These are phyloP conservation scores for Leccinum uliginosum DNA, from an alignment of 768 basidiomycete genomes.

Conservation along the genomic window DNA sequence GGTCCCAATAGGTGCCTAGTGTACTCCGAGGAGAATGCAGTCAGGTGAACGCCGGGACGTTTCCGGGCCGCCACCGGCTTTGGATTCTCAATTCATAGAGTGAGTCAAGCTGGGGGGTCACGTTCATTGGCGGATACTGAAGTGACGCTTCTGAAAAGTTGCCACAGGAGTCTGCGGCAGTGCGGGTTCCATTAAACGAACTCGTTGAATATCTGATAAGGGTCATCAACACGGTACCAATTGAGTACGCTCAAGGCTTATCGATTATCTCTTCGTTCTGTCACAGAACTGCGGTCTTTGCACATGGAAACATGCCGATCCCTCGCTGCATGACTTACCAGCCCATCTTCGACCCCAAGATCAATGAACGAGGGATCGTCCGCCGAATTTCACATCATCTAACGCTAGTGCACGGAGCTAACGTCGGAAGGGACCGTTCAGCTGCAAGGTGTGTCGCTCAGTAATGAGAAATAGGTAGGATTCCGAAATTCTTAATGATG, in stretches of 20 bases:
- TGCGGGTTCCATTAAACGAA: not conserved
- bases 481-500: not conserved
- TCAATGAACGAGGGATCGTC: not conserved
- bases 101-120: not conserved
- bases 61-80: not conserved
- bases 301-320: not conserved
- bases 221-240: not conserved
- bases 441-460: not conserved
- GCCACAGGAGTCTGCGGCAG: not conserved
- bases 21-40: constrained; percentile 5
- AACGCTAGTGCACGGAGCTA: not conserved
- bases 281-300: not conserved
- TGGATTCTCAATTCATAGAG: not conserved
- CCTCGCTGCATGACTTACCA: not conserved
- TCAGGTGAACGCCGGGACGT: not conserved
- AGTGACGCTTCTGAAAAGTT: not conserved
- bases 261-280: not conserved
- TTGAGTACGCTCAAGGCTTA: not conserved
- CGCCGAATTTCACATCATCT: constrained; percentile 5
- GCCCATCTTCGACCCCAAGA: not conserved
- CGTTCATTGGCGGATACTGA: not conserved
- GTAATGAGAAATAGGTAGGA: not conserved
- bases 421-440: not conserved
- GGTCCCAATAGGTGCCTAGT: not conserved
- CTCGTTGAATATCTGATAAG: not conserved